Base-by-base conservation (phyloP, 1,284 basidiomycete genomes). In the Microbotryum scabiosae region DNA sequence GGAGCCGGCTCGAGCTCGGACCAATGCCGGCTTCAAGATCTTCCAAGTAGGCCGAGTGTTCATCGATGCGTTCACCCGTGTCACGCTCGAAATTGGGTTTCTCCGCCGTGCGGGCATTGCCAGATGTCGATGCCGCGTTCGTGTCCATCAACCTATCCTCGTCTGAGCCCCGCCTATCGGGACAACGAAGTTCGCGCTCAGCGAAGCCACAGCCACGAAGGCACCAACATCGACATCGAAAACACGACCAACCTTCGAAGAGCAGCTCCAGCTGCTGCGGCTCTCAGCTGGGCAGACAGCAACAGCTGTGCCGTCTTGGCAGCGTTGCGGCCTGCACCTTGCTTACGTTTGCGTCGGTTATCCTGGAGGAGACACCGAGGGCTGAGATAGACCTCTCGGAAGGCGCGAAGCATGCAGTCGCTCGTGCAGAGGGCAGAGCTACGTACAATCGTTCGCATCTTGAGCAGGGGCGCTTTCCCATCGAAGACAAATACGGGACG, bases 401-500 rank as follows among this genome's bases (percentile, higher is more conserved):
- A 0, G 36, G 46, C 49, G n/a, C 8, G 30, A 5, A 26, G 30
- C 7, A 46, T 3, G 23, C 26, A 41, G 14, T 21, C 51, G 41
- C 51, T 30, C 30, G 30, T 7, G 30, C 30, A 30, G 28, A 56
- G 52, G 14, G 44, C 20, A 25, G 5, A 4, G 53, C 36, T 43
- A 78, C 86, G 62, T 68, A 91, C 91, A 67, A 97, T 85, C 1
- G 93, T 97, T 53, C 81, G 79, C 71, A 85, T 82, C 78, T 97
- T 97, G 69, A 97, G 75, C 4, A 79, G 82, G 2, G 93, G 92
- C 0, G 92, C 92, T 28, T 90, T 92, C 41, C 92, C 92, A 75
- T 97, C 92, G 72, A 97, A 97, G 9, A 97, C 91, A 72, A 97
- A 97, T 26, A 97, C 91, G 0, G 93, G 93, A 73, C 89, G 92